Conservation (phyloP, 441 rosid genomes). For the Euphorbia neoarborescens region DNA sequence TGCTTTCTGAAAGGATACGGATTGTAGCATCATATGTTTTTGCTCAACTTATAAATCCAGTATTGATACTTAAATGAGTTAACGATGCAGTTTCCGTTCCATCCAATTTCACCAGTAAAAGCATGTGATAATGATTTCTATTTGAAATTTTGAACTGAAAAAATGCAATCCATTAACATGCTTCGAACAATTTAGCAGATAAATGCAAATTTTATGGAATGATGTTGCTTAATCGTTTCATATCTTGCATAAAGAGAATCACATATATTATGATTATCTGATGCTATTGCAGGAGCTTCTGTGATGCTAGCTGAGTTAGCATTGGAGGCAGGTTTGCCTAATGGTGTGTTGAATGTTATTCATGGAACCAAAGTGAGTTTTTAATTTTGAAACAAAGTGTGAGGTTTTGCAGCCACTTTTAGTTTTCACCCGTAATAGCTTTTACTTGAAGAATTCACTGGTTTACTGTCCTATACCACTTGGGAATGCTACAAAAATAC, state of each 20-base stretch:
- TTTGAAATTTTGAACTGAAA: too few relatives aligned
- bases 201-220: too few relatives aligned
- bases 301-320: constrained; percentile 78
- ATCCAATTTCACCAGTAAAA: too few relatives aligned
- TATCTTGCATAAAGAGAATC: not conserved
- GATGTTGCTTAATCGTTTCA: not conserved
- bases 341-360: constrained; percentile 75
- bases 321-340: constrained; percentile 83
- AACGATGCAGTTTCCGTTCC: too few relatives aligned
- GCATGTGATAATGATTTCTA: too few relatives aligned
- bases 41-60: too few relatives aligned
- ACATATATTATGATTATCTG: constrained; percentile 5
- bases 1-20: too few relatives aligned
- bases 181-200: too few relatives aligned
- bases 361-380: constrained; percentile 76
- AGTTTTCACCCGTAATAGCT: constrained; percentile 2
- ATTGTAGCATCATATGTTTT: not conserved
- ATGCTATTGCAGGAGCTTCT: constrained; percentile 60
- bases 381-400: not conserved
- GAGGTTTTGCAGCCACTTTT: constrained; percentile 1
- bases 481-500: not conserved
- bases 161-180: too few relatives aligned
- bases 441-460: not conserved
- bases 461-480: not conserved
- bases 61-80: too few relatives aligned